These are phyloP conservation scores for Fusarium pilosicola DNA, from an alignment of 2,329 filamentous ascomycete genomes.

Conservation along the genomic window DNA sequence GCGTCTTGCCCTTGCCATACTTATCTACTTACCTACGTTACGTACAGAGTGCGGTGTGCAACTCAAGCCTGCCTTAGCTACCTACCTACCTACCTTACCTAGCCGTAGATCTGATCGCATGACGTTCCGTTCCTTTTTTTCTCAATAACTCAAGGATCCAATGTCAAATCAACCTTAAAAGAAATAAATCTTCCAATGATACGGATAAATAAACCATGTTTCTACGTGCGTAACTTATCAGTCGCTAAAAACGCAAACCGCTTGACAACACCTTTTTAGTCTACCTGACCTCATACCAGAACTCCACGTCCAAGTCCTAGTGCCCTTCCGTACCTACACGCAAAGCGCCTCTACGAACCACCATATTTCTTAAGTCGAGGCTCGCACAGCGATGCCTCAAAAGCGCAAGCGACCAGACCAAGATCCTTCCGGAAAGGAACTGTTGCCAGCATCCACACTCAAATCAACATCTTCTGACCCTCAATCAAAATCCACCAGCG, in stretches of 20 bases:
- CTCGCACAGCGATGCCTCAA: slow-evolving; percentile 47
- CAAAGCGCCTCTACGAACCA: background rate
- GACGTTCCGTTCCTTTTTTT: background rate
- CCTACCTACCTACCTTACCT: background rate
- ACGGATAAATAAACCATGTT: background rate
- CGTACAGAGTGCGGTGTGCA: background rate
- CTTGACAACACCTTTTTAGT: background rate
- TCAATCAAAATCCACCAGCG: slow-evolving; percentile 35
- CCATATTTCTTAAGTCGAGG: slow-evolving; percentile 1
- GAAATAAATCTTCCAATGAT: background rate
- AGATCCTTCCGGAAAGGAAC: slow-evolving; percentile 35
- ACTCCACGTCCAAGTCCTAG: background rate
- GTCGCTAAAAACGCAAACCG: background rate
- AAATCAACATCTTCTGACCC: slow-evolving; percentile 14
- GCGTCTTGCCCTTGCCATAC: slow-evolving; percentile 7
- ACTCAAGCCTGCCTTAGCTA: background rate
- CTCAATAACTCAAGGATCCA: background rate
- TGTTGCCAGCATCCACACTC: background rate
- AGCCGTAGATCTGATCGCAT: slow-evolving; percentile 5
- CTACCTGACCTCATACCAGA: background rate
- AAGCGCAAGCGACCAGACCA: slow-evolving; percentile 52
- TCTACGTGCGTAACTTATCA: background rate
- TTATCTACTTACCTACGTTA: background rate
- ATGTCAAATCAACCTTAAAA: background rate
- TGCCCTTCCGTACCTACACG: background rate